Evolutionary conservation across 306 rosid species (phyloP).

Genomic region (Dryas octopetala): DNA sequence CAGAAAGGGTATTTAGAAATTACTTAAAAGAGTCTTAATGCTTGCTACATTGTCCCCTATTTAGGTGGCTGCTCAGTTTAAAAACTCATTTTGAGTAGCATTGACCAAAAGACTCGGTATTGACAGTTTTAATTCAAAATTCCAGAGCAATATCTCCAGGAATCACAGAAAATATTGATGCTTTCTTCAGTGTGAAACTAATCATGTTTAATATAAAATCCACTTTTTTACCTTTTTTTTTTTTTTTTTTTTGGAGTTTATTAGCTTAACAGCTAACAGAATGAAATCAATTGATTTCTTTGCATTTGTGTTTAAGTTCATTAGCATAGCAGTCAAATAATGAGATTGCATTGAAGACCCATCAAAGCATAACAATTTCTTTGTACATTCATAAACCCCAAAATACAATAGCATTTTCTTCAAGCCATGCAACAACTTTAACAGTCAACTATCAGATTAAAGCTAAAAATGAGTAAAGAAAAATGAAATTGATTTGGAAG

Average conservation of each 20-base stretch:
- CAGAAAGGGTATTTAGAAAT: not conserved
- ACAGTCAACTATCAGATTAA: not conserved
- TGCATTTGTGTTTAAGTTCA: not conserved
- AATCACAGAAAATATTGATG: not conserved
- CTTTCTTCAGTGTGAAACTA: not conserved
- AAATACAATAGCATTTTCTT: too few species aligned
- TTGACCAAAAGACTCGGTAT: not conserved
- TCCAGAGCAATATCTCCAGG: not conserved
- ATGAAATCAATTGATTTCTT: not conserved
- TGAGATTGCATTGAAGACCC: not conserved
- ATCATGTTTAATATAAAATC: not conserved
- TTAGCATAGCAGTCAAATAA: not conserved
- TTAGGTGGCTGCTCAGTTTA: not conserved
- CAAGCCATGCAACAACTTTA: too few species aligned
- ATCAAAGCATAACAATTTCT: not conserved
- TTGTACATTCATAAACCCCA: not conserved
- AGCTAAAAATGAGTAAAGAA: not conserved
- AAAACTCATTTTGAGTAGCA: not conserved
- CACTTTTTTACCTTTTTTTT: not conserved
- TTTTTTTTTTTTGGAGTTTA: not conserved
- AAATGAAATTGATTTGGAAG: conserved; percentile 1
- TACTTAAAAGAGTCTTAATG: too few species aligned
- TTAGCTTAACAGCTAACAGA: not conserved
- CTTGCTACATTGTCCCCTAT: not conserved
- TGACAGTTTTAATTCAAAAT: not conserved